phyloP scores from a whole-genome alignment of 148 eudicot species.

The Rhododendron vialii region DNA sequence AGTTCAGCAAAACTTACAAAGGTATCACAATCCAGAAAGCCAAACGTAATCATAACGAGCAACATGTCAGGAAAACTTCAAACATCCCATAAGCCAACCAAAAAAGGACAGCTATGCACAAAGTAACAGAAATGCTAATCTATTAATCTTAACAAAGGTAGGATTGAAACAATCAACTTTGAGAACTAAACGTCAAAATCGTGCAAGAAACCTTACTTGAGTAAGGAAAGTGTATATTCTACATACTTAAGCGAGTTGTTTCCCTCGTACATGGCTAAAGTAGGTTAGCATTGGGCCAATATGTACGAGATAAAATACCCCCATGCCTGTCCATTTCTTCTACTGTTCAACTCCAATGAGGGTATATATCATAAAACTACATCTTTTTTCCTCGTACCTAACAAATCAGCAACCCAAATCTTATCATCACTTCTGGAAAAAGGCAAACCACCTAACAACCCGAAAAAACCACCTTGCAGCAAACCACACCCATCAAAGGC shows the following conservation, averaged over 20 bases:
- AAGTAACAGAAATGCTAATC: not conserved
- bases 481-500: not conserved
- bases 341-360: not conserved
- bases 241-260: not conserved
- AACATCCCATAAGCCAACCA: not conserved
- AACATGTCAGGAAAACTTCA: not conserved
- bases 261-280: not conserved
- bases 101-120: not conserved
- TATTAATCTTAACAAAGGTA: not conserved
- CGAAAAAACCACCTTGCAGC: not conserved
- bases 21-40: not conserved
- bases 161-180: not conserved
- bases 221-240: not conserved
- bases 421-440: not conserved
- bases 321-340: not conserved
- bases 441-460: not conserved
- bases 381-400: not conserved
- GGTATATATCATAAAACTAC: not conserved
- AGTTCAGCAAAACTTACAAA: not conserved
- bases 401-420: not conserved
- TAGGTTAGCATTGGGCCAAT: not conserved
- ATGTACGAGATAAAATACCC: not conserved
- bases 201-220: not conserved
- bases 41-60: not conserved
- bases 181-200: not conserved